These are phyloP conservation scores for Thelephora aurantiotincta DNA, from an alignment of 768 basidiomycete genomes.

Conservation along the genomic window DNA sequence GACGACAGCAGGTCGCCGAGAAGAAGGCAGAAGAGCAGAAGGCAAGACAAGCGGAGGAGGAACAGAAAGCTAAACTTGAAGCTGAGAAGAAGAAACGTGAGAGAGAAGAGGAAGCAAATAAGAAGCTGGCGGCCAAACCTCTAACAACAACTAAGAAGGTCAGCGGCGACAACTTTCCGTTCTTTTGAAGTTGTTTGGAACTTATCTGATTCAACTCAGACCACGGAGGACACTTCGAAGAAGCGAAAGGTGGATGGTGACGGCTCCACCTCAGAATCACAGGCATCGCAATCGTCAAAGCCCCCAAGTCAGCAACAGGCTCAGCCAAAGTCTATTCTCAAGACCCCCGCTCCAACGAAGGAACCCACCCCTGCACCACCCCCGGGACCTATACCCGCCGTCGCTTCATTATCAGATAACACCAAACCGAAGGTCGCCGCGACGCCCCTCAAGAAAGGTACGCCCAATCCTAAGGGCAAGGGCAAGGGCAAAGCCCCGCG, in stretches of 20 bases:
- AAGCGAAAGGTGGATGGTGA: slow-evolving; percentile 52
- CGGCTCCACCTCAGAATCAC: slow-evolving; percentile 35
- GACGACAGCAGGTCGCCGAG: slow-evolving; percentile 57
- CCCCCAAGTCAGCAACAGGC: slow-evolving; percentile 19
- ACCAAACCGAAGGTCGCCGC: slow-evolving; percentile 3
- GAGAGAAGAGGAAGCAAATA: slow-evolving; percentile 63
- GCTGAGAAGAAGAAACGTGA: slow-evolving; percentile 70
- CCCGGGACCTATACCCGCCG: slow-evolving; percentile 10
- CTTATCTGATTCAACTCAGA: slow-evolving; percentile 15
- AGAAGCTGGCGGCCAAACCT: slow-evolving; percentile 37
- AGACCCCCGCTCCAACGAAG: slow-evolving; percentile 18
- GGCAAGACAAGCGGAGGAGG: slow-evolving; percentile 44
- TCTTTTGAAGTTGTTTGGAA: not conserved
- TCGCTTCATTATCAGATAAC: slow-evolving; percentile 3
- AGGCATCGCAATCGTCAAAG: slow-evolving; percentile 20
- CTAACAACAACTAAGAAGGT: slow-evolving; percentile 40
- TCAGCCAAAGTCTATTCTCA: slow-evolving; percentile 9
- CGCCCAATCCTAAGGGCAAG: slow-evolving; percentile 9
- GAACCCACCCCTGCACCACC: slow-evolving; percentile 12
- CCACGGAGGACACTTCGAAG: slow-evolving; percentile 55
- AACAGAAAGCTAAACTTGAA: slow-evolving; percentile 60
- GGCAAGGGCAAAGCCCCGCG: slow-evolving; percentile 40
- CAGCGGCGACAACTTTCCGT: not conserved
- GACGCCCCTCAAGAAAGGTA: too few relatives aligned
- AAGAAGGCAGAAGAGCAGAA: slow-evolving; percentile 74